Conservation (phyloP, 2,329 filamentous ascomycete genomes). For the Basipetospora chlamydospora region DNA sequence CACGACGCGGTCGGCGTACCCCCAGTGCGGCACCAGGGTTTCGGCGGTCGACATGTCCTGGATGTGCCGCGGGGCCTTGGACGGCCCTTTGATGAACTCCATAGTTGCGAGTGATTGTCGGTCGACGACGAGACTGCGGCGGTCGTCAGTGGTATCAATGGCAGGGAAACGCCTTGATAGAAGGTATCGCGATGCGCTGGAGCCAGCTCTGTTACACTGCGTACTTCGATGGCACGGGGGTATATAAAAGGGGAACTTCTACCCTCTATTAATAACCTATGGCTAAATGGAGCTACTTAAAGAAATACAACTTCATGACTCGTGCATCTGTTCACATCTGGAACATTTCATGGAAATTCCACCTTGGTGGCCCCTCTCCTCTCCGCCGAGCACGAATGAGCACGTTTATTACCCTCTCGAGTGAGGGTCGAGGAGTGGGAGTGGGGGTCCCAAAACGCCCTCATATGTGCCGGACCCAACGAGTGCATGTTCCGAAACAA, state of each 20-base stretch:
- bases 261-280: background rate
- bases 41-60: constrained; percentile 24
- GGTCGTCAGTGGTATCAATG: background rate
- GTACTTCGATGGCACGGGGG: background rate
- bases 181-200: background rate
- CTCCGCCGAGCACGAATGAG: constrained; percentile 25
- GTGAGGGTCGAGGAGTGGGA: too few relatives aligned
- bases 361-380: too few relatives aligned
- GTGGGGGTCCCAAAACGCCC: too few relatives aligned
- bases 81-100: background rate
- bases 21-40: constrained; percentile 28
- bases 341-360: too few relatives aligned
- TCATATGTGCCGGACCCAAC: too few relatives aligned
- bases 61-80: constrained; percentile 18
- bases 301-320: too few relatives aligned
- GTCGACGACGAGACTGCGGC: too few relatives aligned
- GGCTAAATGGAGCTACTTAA: too few relatives aligned
- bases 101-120: background rate
- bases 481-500: too few relatives aligned
- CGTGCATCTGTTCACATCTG: too few relatives aligned
- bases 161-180: background rate
- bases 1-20: constrained; percentile 28
- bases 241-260: background rate
- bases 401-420: constrained; percentile 15
- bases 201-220: background rate